These are phyloP conservation scores for Piper betle DNA, from an alignment of 164 flowering plant genomes.

Conservation along the genomic window DNA sequence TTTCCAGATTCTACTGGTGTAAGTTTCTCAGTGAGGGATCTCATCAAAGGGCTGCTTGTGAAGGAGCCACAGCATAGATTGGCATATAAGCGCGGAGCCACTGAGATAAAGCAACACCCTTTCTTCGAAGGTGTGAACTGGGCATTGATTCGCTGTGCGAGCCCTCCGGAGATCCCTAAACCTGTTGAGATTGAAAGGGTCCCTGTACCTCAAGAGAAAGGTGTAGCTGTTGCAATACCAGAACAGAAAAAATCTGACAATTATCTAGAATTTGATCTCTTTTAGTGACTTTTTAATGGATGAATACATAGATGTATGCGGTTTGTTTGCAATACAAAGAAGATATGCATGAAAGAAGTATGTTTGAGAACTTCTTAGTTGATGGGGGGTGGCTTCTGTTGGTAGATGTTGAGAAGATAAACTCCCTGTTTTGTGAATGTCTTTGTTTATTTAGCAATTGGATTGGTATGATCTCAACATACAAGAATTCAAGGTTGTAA, in stretches of 20 bases:
- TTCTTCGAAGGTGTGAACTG: conserved; percentile 87
- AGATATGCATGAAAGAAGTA: not conserved
- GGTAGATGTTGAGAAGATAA: not conserved
- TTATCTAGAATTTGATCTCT: conserved; percentile 86
- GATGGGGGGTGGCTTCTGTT: not conserved
- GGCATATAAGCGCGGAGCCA: conserved; percentile 75
- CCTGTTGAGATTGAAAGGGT: conserved; percentile 44
- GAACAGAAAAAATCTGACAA: conserved; percentile 45
- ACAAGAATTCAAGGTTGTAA: too few relatives aligned
- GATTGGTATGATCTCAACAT: too few relatives aligned
- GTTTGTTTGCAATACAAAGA: not conserved
- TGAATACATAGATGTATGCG: not conserved
- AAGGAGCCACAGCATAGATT: conserved; percentile 78
- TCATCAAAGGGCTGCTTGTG: conserved; percentile 72
- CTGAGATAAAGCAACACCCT: conserved; percentile 83
- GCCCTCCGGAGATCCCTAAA: conserved; percentile 72
- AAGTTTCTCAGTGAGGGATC: conserved; percentile 70
- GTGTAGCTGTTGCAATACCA: conserved; percentile 9
- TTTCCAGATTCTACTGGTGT: conserved; percentile 78
- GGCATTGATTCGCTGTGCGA: conserved; percentile 86
- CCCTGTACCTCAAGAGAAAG: conserved; percentile 36
- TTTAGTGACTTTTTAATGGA: conserved; percentile 29
- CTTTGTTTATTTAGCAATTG: too few relatives aligned
- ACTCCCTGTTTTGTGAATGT: too few relatives aligned
- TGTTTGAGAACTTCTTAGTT: not conserved